phyloP scores from a whole-genome alignment of 306 rosid genomes.

The Dryas alaskensis region DNA sequence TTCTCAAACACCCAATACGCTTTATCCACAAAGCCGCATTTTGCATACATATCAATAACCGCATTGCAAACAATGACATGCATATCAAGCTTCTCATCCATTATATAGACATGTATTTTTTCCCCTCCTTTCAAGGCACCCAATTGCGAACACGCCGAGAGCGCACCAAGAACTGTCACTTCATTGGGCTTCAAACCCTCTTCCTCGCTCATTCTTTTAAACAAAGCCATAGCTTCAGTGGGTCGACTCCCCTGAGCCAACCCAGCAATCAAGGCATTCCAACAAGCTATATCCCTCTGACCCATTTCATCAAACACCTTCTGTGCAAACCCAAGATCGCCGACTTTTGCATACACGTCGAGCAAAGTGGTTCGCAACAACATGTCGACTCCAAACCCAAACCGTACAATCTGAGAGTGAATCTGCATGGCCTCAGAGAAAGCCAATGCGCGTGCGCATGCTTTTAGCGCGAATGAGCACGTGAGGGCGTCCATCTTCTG shows the following conservation, averaged over 20 bases:
- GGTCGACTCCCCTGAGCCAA: constrained; percentile 78
- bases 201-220: constrained; percentile 53
- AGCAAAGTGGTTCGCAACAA: constrained; percentile 68
- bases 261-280: constrained; percentile 82
- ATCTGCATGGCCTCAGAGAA: constrained; percentile 52
- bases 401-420: constrained; percentile 61
- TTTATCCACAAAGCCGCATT: constrained; percentile 76
- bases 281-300: constrained; percentile 62
- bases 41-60: constrained; percentile 76
- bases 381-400: constrained; percentile 54
- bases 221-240: constrained; percentile 57
- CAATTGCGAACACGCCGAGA: constrained; percentile 80
- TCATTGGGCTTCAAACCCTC: constrained; percentile 72
- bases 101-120: constrained; percentile 45
- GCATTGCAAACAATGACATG: constrained; percentile 79
- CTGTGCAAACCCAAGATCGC: constrained; percentile 50
- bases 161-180: constrained; percentile 66
- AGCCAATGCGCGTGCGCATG: constrained; percentile 80
- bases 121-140: constrained; percentile 70
- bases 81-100: constrained; percentile 48
- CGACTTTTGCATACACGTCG: constrained; percentile 67
- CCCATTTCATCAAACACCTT: constrained; percentile 78
- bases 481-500: constrained; percentile 65
- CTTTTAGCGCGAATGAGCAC: constrained; percentile 78
- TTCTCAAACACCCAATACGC: constrained; percentile 52